Conservation (phyloP, 2,329 filamentous ascomycete species). For the Penicillium griseofulvum region DNA sequence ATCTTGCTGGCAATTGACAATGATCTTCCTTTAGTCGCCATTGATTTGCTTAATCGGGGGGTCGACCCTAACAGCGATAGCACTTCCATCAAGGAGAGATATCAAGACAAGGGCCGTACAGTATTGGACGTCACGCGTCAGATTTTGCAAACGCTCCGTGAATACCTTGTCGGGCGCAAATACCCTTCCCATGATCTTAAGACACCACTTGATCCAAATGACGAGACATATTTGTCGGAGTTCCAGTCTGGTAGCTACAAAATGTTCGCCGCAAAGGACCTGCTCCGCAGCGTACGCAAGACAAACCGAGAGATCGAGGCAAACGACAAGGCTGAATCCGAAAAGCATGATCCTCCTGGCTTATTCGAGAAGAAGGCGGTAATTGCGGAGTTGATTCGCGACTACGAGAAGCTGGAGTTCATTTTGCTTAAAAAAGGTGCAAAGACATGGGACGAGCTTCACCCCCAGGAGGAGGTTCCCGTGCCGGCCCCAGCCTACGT, state of each 20-base stretch:
- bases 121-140: slow-evolving; percentile 61
- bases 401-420: slow-evolving; percentile 56
- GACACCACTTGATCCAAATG: slow-evolving; percentile 38
- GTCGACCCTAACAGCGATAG: slow-evolving; percentile 66
- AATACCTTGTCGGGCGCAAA: slow-evolving; percentile 40
- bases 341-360: slow-evolving; percentile 12
- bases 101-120: slow-evolving; percentile 31
- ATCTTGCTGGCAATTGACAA: slow-evolving; percentile 59
- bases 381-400: slow-evolving; percentile 51
- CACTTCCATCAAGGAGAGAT: slow-evolving; percentile 48
- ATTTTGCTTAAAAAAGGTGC: slow-evolving; percentile 58
- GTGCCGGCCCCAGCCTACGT: not conserved
- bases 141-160: slow-evolving; percentile 51
- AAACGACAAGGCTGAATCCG: not conserved
- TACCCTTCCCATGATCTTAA: not conserved
- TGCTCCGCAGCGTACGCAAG: slow-evolving; percentile 38
- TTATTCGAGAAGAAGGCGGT: slow-evolving; percentile 54
- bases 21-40: slow-evolving; percentile 53
- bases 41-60: slow-evolving; percentile 61
- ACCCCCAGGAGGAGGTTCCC: slow-evolving; percentile 45
- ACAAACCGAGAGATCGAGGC: slow-evolving; percentile 37
- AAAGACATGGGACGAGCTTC: slow-evolving; percentile 64
- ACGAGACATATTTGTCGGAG: slow-evolving; percentile 51
- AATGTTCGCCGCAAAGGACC: slow-evolving; percentile 51
- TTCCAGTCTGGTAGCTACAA: slow-evolving; percentile 59